Evolutionary conservation across 257 asterid species (phyloP).

Genomic region (Nicotiana sylvestris): DNA sequence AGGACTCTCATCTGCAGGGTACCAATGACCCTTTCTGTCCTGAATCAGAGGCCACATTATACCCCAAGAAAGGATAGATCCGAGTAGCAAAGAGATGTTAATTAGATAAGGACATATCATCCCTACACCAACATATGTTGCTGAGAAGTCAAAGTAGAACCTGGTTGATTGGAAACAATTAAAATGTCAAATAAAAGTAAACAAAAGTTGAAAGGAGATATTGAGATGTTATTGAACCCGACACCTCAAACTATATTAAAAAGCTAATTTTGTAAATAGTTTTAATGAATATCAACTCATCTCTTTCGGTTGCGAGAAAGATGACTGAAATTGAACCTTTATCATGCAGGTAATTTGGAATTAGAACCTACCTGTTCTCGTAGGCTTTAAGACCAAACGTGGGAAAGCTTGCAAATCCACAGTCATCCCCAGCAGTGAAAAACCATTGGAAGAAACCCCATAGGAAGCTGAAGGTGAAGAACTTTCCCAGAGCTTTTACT

Average conservation of each 20-base stretch:
- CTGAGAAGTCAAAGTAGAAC: slow-evolving; percentile 90
- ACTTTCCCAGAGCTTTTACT: slow-evolving; percentile 74
- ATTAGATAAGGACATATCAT: slow-evolving; percentile 91
- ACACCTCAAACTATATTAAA: background rate
- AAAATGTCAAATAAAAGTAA: background rate
- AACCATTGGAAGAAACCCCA: slow-evolving; percentile 99
- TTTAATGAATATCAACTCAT: background rate
- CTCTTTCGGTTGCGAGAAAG: background rate
- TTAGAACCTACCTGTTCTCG: slow-evolving; percentile 42
- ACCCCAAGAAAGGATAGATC: slow-evolving; percentile 95
- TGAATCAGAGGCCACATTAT: slow-evolving; percentile 91
- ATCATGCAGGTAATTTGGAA: background rate
- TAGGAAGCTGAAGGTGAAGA: slow-evolving; percentile 86
- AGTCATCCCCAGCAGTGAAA: slow-evolving; percentile 75
- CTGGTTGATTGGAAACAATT: slow-evolving; percentile 27
- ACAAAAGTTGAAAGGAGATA: background rate
- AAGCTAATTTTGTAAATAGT: background rate
- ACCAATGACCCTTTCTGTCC: slow-evolving; percentile 69
- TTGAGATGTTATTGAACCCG: background rate
- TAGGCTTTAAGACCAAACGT: slow-evolving; percentile 89
- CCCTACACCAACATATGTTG: slow-evolving; percentile 95
- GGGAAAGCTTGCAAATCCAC: slow-evolving; percentile 78
- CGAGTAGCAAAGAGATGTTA: slow-evolving; percentile 79
- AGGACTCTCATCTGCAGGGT: slow-evolving; percentile 31
- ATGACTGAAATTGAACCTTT: background rate